Evolutionary conservation across 495 filamentous ascomycete genomes (phyloP).

Genomic region (Talaromyces borbonicus): DNA sequence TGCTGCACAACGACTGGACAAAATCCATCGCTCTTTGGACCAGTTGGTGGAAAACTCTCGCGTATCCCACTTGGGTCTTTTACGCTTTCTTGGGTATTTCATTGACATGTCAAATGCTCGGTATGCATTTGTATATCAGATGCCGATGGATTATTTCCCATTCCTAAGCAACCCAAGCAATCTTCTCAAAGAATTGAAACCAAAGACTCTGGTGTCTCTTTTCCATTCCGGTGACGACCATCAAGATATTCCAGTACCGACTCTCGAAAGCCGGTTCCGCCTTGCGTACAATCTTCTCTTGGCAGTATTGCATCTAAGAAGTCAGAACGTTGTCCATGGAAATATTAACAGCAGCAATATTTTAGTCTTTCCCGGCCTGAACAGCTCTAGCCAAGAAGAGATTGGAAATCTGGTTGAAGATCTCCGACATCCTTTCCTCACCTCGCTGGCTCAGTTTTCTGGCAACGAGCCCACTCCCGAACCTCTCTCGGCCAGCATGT

Average conservation of each 20-base stretch:
- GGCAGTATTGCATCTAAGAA: slow-evolving; percentile 66
- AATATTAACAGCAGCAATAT: slow-evolving; percentile 75
- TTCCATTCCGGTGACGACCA: slow-evolving; percentile 37
- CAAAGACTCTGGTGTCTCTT: slow-evolving; percentile 38
- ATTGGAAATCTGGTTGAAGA: slow-evolving; percentile 35
- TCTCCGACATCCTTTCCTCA: slow-evolving; percentile 65
- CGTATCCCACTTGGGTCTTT: slow-evolving; percentile 48
- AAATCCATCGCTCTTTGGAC: slow-evolving; percentile 32
- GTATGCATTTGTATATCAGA: slow-evolving; percentile 74
- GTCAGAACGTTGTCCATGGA: slow-evolving; percentile 65
- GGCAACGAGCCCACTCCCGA: slow-evolving; percentile 46
- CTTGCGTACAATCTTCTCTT: slow-evolving; percentile 71
- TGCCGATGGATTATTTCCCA: slow-evolving; percentile 51
- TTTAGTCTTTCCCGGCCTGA: slow-evolving; percentile 56
- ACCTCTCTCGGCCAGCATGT: slow-evolving; percentile 50
- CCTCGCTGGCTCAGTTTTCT: slow-evolving; percentile 74
- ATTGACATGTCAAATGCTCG: slow-evolving; percentile 68
- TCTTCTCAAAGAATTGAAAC: slow-evolving; percentile 28
- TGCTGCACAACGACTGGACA: slow-evolving; percentile 25
- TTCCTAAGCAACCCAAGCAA: slow-evolving; percentile 37
- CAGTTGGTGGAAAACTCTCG: slow-evolving; percentile 43
- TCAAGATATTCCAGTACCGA: slow-evolving; percentile 35
- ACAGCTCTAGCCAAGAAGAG: slow-evolving; percentile 30
- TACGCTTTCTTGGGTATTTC: slow-evolving; percentile 76
- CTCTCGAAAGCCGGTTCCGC: slow-evolving; percentile 71